These are phyloP conservation scores for Datura wrightii DNA, from an alignment of 257 asterid species.

Conservation along the genomic window DNA sequence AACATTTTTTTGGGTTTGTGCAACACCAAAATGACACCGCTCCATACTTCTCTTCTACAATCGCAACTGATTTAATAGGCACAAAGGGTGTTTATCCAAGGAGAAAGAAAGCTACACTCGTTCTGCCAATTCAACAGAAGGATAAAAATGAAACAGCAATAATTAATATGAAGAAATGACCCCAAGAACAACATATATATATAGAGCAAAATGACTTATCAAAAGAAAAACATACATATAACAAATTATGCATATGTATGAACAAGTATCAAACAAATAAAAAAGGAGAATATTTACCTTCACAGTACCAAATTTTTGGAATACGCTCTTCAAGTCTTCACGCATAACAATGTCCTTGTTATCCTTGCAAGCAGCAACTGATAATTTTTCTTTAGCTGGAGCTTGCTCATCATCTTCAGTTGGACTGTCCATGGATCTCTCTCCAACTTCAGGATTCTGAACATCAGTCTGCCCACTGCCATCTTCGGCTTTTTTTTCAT, in stretches of 20 bases:
- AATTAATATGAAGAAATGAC: not conserved
- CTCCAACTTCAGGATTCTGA: constrained; percentile 48
- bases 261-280: not conserved
- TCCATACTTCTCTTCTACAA: constrained; percentile 19
- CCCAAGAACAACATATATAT: not conserved
- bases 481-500: constrained; percentile 33
- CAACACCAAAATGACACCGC: not conserved
- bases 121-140: not conserved
- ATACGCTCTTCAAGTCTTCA: constrained; percentile 77
- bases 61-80: constrained; percentile 4
- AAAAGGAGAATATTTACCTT: constrained; percentile 55
- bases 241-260: not conserved
- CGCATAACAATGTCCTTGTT: constrained; percentile 80
- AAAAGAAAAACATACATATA: not conserved
- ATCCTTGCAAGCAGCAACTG: constrained; percentile 53
- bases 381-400: constrained; percentile 48
- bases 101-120: not conserved
- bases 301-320: constrained; percentile 76
- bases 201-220: not conserved
- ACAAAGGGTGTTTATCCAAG: not conserved
- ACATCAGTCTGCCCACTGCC: constrained; percentile 43
- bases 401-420: constrained; percentile 51
- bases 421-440: constrained; percentile 46
- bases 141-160: not conserved
- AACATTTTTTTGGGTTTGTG: not conserved